phyloP scores from a whole-genome alignment of 257 asterid species.

The Prunella vulgaris region DNA sequence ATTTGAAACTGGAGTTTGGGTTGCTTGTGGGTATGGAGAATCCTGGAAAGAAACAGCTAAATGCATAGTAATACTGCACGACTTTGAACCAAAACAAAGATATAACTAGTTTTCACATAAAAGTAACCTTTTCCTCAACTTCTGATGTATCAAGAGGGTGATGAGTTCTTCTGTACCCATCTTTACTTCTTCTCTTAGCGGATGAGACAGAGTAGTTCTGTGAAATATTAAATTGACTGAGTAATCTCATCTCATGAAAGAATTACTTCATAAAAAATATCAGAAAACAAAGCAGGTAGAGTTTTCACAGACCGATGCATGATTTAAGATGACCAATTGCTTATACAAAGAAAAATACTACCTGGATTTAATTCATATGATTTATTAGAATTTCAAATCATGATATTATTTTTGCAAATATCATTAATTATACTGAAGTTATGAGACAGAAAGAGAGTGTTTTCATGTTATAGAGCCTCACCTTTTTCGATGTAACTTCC shows the following conservation, averaged over 20 bases:
- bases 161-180: conserved; percentile 37
- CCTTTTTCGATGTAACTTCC: conserved; percentile 97
- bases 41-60: conserved; percentile 36
- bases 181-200: conserved; percentile 54
- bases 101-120: conserved; percentile 16
- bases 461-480: conserved; percentile 18
- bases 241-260: conserved; percentile 10
- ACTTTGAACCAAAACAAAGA: conserved; percentile 6
- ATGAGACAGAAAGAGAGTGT: neutral
- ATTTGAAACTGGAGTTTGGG: conserved; percentile 72
- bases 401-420: neutral
- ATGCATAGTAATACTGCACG: conserved; percentile 15
- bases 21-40: conserved; percentile 45
- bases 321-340: neutral
- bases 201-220: conserved; percentile 60
- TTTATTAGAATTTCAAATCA: neutral
- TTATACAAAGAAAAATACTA: conserved; percentile 2
- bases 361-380: neutral
- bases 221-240: conserved; percentile 16
- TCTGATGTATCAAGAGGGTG: conserved; percentile 42
- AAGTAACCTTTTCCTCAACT: conserved; percentile 55
- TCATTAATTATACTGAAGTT: neutral
- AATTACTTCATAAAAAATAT: conserved; percentile 15
- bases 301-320: neutral
- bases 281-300: conserved; percentile 8